A percentile compares a stretch with the other conserved stretches of the same genome.
These are phyloP conservation scores for Metarhizium brunneum DNA, from an alignment of 2,329 filamentous ascomycete genomes.

Conservation along the genomic window DNA sequence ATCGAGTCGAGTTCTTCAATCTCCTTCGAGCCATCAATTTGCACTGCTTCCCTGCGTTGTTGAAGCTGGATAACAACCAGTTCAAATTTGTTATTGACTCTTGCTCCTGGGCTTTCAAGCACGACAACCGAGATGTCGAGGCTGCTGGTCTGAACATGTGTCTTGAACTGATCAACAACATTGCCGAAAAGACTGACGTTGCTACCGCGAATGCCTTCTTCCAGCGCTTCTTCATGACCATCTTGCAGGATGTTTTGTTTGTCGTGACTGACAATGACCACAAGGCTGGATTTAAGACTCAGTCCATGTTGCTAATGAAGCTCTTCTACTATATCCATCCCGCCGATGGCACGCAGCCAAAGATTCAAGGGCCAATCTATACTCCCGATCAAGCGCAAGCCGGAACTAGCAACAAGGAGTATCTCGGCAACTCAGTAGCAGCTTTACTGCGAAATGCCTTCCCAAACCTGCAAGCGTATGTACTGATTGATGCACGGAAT, in stretches of 20 bases:
- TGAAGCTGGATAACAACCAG: constrained; percentile 89
- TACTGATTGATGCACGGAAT: constrained; percentile 13
- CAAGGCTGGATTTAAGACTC: constrained; percentile 98
- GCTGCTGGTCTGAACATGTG: constrained; percentile 97
- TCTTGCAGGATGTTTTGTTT: constrained; percentile 96
- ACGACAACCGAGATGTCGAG: constrained; percentile 97
- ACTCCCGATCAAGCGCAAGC: constrained; percentile 69
- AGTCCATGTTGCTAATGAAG: constrained; percentile 84
- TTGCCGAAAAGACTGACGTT: constrained; percentile 82
- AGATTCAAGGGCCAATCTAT: constrained; percentile 91
- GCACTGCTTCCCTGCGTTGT: constrained; percentile 87
- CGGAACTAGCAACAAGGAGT: constrained; percentile 84
- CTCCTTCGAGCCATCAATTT: constrained; percentile 91
- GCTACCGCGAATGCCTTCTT: constrained; percentile 91
- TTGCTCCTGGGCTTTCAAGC: constrained; percentile 99
- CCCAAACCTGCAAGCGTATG: constrained; percentile 82
- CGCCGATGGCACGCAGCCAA: constrained; percentile 58
- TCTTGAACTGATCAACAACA: constrained; percentile 93
- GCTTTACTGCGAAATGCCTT: constrained; percentile 83
- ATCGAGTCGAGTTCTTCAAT: constrained; percentile 99
- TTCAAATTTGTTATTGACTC: constrained; percentile 99
- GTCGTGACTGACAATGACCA: constrained; percentile 96
- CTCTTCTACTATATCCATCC: constrained; percentile 94
- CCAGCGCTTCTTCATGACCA: constrained; percentile 92
- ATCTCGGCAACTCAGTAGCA: constrained; percentile 79